phyloP scores from a whole-genome alignment of 257 asterid species.

The Salvia splendens region DNA sequence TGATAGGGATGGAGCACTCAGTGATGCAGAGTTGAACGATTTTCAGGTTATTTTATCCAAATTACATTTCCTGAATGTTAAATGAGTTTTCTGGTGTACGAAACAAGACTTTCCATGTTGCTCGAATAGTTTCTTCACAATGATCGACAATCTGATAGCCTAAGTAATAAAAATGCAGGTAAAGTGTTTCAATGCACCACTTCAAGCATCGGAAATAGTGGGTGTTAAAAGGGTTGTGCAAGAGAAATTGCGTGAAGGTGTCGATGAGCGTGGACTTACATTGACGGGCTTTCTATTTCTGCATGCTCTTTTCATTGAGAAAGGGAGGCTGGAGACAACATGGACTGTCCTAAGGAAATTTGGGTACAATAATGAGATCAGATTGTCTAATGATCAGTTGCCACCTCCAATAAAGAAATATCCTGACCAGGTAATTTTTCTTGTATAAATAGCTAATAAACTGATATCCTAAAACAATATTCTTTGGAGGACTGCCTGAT shows the following conservation, averaged over 20 bases:
- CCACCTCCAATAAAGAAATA: slow-evolving; percentile 77
- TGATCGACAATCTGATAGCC: slow-evolving; percentile 29
- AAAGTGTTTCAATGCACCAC: slow-evolving; percentile 92
- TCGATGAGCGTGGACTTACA: slow-evolving; percentile 86
- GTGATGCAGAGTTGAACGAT: slow-evolving; percentile 88
- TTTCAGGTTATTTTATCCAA: slow-evolving; percentile 66
- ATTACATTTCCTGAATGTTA: slow-evolving; percentile 8
- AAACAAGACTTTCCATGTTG: not conserved
- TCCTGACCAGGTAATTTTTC: slow-evolving; percentile 77
- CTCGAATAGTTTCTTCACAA: slow-evolving; percentile 20
- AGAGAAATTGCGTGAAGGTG: slow-evolving; percentile 89
- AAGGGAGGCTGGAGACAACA: slow-evolving; percentile 93
- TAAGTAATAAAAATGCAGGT: slow-evolving; percentile 49
- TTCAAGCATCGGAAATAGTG: slow-evolving; percentile 88
- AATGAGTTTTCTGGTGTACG: slow-evolving; percentile 16
- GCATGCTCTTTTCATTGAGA: slow-evolving; percentile 93
- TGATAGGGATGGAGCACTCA: slow-evolving; percentile 97
- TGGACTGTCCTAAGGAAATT: slow-evolving; percentile 98
- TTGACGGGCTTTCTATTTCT: slow-evolving; percentile 96
- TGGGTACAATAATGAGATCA: slow-evolving; percentile 93
- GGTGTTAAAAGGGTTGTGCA: slow-evolving; percentile 97
- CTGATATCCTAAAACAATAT: not conserved
- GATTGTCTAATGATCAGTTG: slow-evolving; percentile 82
- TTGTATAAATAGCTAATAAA: slow-evolving; percentile 17
- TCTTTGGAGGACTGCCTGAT: slow-evolving; percentile 23